Percentiles rank a stretch among this genome's conserved stretches.
Conservation (phyloP, 495 filamentous ascomycete species). For the Alectoria sarmentosa region DNA sequence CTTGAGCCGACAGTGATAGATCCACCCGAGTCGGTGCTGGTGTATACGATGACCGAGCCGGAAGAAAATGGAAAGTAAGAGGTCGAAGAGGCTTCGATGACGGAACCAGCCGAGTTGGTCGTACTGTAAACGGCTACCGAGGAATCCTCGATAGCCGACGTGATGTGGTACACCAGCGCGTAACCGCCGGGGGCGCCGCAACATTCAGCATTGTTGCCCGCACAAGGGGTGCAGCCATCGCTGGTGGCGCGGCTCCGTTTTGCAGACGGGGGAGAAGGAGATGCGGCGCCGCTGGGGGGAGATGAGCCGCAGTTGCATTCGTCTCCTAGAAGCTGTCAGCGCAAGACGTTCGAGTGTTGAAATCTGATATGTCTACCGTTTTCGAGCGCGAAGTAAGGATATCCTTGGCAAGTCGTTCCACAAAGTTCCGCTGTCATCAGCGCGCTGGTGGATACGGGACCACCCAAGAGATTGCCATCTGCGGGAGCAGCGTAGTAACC, state of each 20-base stretch:
- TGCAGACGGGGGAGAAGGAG: not conserved
- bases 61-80: not conserved
- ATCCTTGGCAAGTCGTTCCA: not conserved
- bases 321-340: not conserved
- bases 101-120: not conserved
- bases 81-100: not conserved
- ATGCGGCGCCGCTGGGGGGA: not conserved
- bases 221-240: not conserved
- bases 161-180: not conserved
- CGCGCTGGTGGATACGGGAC: not conserved
- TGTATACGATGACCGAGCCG: not conserved
- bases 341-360: rapidly evolving
- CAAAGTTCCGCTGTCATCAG: not conserved
- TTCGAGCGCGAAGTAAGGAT: not conserved
- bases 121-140: not conserved
- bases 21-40: not conserved
- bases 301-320: conserved; percentile 2
- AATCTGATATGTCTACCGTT: not conserved
- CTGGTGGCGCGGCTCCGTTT: too few species aligned
- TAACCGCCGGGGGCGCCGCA: conserved; percentile 2
- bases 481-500: not conserved
- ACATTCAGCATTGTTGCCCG: not conserved
- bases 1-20: not conserved
- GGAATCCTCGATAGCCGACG: not conserved
- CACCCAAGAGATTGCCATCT: not conserved